Base-by-base conservation (phyloP, 2,329 filamentous ascomycete genomes). In the Mollisia scopiformis region DNA sequence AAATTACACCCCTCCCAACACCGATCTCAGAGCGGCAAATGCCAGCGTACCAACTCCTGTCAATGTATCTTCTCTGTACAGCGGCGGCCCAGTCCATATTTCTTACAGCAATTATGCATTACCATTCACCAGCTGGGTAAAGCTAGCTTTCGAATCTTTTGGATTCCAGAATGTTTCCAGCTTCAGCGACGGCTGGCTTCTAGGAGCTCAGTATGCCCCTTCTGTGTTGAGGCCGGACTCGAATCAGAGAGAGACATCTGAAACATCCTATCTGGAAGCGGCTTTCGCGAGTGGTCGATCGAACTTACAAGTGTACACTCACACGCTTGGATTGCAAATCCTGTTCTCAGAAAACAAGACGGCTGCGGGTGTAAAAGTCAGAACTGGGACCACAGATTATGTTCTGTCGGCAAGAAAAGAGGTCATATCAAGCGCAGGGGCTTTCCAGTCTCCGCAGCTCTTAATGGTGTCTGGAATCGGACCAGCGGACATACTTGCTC, bases 381-480 rank as follows among this genome's bases (percentile, higher is more conserved):
- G n/a, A 55, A 21, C 52, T 23, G 79, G 80, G 1, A 39, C 69
- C 25, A 72, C 79, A n/a, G 66, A 67, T 21, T 65, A 53, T 19
- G 57, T 57, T 1, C 28, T 66, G 27, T 46, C 35, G 6, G 64
- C 56, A 13, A 57, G 27, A 6, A 62, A 56, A 43, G 63, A 65
- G 28, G 52, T 63, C 23, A 82, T 83, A 39, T 62, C 83, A 13
- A 75, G 77, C 0, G 79, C 78, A 1, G 81, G 82, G 16, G 72
- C 76, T 4, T 81, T 82, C 69, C 80, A 82, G 68, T 77, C 79
- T 2, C 80, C 80, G 0, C 80, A 84, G 63, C 75, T 83, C 49
- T 75, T 81, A 21, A 79, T 80, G 69, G 73, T 79, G 5, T 77
- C 75, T 35, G 79, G 79, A 33, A 74, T 84, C 21, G 30, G 30